Conservation (phyloP, 192 early-diverging fungal genomes). For the Gamsiella multidivaricata region DNA sequence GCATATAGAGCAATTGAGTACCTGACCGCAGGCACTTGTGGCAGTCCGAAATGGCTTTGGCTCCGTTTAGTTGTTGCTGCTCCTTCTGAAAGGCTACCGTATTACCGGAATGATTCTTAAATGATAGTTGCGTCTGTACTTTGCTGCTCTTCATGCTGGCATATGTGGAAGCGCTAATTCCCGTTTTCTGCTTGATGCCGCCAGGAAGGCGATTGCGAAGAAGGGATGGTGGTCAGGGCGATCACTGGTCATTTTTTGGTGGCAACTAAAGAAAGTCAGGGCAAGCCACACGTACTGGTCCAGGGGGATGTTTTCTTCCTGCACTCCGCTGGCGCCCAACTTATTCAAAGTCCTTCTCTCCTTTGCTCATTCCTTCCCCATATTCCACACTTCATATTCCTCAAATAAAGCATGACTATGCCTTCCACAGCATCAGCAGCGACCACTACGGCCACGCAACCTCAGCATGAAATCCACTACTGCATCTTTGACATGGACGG, state of each 20-base stretch:
- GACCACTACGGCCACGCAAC: background rate
- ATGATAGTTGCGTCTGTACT: conserved; percentile 30
- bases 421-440: conserved; percentile 7
- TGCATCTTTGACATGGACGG: conserved; percentile 90
- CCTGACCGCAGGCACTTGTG: conserved; percentile 33
- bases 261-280: background rate
- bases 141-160: conserved; percentile 6
- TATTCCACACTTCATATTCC: background rate
- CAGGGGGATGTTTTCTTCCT: background rate
- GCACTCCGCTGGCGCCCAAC: too few relatives aligned
- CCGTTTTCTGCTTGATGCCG: background rate
- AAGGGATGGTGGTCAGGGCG: background rate
- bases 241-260: background rate
- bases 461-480: conserved; percentile 59
- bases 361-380: background rate
- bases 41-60: conserved; percentile 10
- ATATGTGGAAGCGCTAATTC: background rate
- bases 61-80: background rate
- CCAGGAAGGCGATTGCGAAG: background rate
- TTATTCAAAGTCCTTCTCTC: background rate
- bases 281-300: background rate
- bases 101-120: conserved; percentile 39
- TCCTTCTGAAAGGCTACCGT: conserved; percentile 11
- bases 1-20: too few relatives aligned
- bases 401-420: conserved; percentile 9